Evolutionary conservation across 345 rosid genomes (phyloP), one percentile per base, ranked within the genome.

Genomic region (Brassica napus): DNA sequence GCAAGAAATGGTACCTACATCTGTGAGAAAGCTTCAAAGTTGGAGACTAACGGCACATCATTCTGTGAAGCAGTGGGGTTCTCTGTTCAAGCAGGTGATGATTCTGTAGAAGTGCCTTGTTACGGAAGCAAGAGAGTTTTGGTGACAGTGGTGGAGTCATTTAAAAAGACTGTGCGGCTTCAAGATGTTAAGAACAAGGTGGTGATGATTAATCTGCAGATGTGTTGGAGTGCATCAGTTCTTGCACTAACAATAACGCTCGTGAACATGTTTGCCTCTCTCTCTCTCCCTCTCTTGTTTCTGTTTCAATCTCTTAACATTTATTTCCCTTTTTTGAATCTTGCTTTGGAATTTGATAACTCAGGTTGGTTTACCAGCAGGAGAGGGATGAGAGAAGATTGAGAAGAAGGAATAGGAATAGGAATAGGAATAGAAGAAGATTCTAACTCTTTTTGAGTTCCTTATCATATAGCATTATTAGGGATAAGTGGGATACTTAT

Each of bases 181-280:
- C 49, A 23, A 44, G 21, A 23, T 39, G 34, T 58, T 4, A 78
- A 65, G 59, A 68, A 2, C 58, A 16, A 35, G 55, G 61, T 57
- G 28, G 1, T 42, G 49, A 4, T 63, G 1, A 1, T 42, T 4
- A 42, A 1, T 42, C 4, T 42, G 8, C 49, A 7, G 49, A 10
- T 42, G 49, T 37, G 42, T 37, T 10, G 49, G 21, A 57, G 4
- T 35, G 86, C 86, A 31, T 88, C 88, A 76, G 86, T 91, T 55
- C 66, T 86, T 88, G 90, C 87, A 28, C 86, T 92, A 16, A 88
- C 88, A 37, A 87, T 87, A 15, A 60, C 84, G 11, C 15, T 88
- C 63, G 81, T 85, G 59, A 37, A 80, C 68, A 86, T 94, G 97
- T 90, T 77, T 78, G 75, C 8, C 8, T 74, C 21, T 70, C 21